Evolutionary conservation across 371 early-diverging fungal species (phyloP), one percentile per base, ranked within the genome.

Genomic region (Apophysomyces variabilis): DNA sequence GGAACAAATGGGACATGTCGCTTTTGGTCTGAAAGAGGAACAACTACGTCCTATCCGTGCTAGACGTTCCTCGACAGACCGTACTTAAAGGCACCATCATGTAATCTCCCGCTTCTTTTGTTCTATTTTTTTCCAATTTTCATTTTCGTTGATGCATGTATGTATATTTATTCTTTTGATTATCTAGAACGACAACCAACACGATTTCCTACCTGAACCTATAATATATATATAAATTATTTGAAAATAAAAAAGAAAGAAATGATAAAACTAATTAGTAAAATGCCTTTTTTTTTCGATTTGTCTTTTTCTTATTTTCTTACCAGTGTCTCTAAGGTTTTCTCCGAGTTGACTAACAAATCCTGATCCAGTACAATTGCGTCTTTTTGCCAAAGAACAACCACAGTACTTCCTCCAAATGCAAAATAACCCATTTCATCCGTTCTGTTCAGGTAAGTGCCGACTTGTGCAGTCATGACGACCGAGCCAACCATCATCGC

Each of bases 401-500:
- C 84, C 13, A 92, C 75, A 1, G 94, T 95, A 36, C 89, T 89
- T 1, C 95, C 95, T 44, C 90, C 90, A 82, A 92, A 92, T 1
- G 88, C 87, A 76, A 92, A 91, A 67, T 91, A 94, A 18, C 96
- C 95, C 54, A 90, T 83, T 66, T 95, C 96, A 64, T 95, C 94
- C 66, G 88, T 82, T 58, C 92, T 74, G 38, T 78, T 73, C 5
- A 92, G 85, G 9, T 73, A 61, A 14, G 75, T 75, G 3, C 87
- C 89, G 5, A 75, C 79, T 37, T 76, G 62, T 1, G 85, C 83
- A 5, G 92, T 93, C 60, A 90, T 62, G 9, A 89, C 75, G 57
- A 94, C 91, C n/a, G 92, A 92, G 0, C 96, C 95, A 5, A 92
- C 94, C 91, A 96, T 89, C 93, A 94, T 92, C 8, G 95, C 93